Conservation (phyloP, 192 early-diverging fungal genomes). For the Coemansia sp. region DNA sequence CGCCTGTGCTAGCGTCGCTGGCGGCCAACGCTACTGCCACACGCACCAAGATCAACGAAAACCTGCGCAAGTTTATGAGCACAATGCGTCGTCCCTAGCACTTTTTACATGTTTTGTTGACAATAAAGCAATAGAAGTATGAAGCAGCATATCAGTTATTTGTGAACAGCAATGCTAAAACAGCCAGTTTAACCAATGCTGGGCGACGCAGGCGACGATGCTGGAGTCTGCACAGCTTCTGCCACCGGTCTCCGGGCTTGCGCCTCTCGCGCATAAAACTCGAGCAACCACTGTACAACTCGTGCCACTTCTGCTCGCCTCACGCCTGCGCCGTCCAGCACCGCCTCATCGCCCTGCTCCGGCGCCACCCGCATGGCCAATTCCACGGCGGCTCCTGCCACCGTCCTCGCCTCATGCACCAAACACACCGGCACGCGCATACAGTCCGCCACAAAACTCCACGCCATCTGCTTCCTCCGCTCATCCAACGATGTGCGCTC, state of each 20-base stretch:
- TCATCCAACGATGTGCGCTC: slow-evolving; percentile 14
- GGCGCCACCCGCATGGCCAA: slow-evolving; percentile 36
- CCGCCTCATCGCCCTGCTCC: slow-evolving; percentile 23
- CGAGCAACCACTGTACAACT: slow-evolving; percentile 45
- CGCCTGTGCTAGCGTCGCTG: slow-evolving; percentile 35
- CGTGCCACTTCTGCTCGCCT: slow-evolving; percentile 16
- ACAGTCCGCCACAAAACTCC: slow-evolving; percentile 58
- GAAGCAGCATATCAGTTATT: too few relatives aligned
- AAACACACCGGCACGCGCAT: slow-evolving; percentile 55
- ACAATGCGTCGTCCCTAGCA: slow-evolving; percentile 40
- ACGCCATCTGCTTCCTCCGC: slow-evolving; percentile 47
- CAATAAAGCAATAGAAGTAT: background rate
- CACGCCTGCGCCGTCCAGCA: slow-evolving; percentile 21
- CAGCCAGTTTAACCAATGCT: too few relatives aligned
- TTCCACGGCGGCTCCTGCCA: slow-evolving; percentile 53
- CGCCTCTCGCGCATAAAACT: slow-evolving; percentile 42
- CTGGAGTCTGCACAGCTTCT: slow-evolving; percentile 34
- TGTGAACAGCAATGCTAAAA: too few relatives aligned
- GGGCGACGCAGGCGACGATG: slow-evolving; percentile 15
- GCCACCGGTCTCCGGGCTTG: slow-evolving; percentile 21
- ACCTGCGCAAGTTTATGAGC: slow-evolving; percentile 55
- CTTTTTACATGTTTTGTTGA: background rate
- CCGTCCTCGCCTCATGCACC: slow-evolving; percentile 39
- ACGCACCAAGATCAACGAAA: slow-evolving; percentile 48
- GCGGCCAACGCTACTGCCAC: slow-evolving; percentile 51